Evolutionary conservation across 768 basidiomycete genomes (phyloP).

Genomic region (Boletus subparvulus): DNA sequence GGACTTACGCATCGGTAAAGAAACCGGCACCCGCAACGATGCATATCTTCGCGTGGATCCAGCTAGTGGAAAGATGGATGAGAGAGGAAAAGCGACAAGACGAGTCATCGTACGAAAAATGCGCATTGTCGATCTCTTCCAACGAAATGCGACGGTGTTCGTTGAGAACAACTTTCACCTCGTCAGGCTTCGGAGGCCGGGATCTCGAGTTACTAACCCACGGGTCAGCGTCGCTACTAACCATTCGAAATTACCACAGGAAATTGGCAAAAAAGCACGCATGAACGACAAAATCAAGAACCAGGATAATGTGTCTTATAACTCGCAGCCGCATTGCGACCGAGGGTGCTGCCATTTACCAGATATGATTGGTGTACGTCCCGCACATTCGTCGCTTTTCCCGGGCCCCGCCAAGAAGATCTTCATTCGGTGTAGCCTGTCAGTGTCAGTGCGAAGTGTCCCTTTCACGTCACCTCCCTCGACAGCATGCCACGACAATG

Average conservation of each 20-base stretch:
- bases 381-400: slow-evolving; percentile 23
- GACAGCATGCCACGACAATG: not conserved
- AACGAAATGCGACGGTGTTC: slow-evolving; percentile 75
- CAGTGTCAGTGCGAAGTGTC: not conserved
- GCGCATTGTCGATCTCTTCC: slow-evolving; percentile 80
- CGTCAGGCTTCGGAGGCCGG: not conserved
- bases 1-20: slow-evolving; percentile 75
- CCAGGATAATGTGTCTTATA: slow-evolving; percentile 13
- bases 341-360: slow-evolving; percentile 1
- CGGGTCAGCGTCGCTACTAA: not conserved
- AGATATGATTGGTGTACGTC: slow-evolving; percentile 13
- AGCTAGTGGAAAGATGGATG: slow-evolving; percentile 39
- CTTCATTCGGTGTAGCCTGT: not conserved
- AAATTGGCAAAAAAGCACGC: not conserved
- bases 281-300: not conserved
- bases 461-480: not conserved
- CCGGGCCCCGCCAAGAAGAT: slow-evolving; percentile 1
- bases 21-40: slow-evolving; percentile 75
- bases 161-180: slow-evolving; percentile 42
- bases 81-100: not conserved
- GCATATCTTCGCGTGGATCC: slow-evolving; percentile 81
- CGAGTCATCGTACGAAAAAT: slow-evolving; percentile 61
- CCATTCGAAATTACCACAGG: slow-evolving; percentile 13
- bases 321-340: not conserved
- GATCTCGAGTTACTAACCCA: not conserved